These are phyloP conservation scores for Pichia sp. DNA, from an alignment of 1,139 yeast genomes.

Conservation along the genomic window DNA sequence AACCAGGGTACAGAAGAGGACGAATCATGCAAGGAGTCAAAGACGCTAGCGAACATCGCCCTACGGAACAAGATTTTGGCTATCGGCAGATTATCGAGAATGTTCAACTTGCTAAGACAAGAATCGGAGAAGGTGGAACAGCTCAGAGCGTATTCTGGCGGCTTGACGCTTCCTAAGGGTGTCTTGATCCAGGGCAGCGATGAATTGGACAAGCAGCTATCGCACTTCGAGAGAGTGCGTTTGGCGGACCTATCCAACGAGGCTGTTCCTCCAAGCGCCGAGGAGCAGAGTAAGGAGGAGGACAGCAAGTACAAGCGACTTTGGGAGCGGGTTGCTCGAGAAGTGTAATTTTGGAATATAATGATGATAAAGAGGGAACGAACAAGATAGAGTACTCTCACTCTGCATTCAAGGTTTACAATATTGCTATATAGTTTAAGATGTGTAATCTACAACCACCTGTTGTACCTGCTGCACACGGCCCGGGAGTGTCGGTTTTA, in stretches of 20 bases:
- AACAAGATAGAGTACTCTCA: neutral
- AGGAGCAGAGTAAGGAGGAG: slow-evolving; percentile 17
- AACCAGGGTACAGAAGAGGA: neutral
- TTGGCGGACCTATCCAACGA: slow-evolving; percentile 80
- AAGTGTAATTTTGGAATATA: neutral
- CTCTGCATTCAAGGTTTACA: neutral
- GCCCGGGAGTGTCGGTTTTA: too few species aligned
- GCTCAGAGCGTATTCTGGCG: slow-evolving; percentile 64
- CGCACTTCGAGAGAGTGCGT: slow-evolving; percentile 80
- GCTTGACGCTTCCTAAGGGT: slow-evolving; percentile 74
- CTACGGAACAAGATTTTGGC: slow-evolving; percentile 88
- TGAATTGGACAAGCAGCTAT: slow-evolving; percentile 67
- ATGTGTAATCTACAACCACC: neutral
- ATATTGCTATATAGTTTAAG: neutral
- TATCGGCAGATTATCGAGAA: slow-evolving; percentile 88
- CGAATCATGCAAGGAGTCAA: slow-evolving; percentile 7
- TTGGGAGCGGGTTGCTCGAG: slow-evolving; percentile 14
- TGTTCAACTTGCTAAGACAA: slow-evolving; percentile 86
- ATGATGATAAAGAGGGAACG: neutral
- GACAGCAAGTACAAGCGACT: slow-evolving; percentile 15
- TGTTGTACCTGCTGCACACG: too few species aligned
- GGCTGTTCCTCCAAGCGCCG: slow-evolving; percentile 59
- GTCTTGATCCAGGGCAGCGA: slow-evolving; percentile 72
- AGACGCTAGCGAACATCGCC: slow-evolving; percentile 42
- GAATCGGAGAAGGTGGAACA: slow-evolving; percentile 74